Evolutionary conservation across 148 eudicot species (phyloP).

Genomic region (Rhododendron griersonianum): DNA sequence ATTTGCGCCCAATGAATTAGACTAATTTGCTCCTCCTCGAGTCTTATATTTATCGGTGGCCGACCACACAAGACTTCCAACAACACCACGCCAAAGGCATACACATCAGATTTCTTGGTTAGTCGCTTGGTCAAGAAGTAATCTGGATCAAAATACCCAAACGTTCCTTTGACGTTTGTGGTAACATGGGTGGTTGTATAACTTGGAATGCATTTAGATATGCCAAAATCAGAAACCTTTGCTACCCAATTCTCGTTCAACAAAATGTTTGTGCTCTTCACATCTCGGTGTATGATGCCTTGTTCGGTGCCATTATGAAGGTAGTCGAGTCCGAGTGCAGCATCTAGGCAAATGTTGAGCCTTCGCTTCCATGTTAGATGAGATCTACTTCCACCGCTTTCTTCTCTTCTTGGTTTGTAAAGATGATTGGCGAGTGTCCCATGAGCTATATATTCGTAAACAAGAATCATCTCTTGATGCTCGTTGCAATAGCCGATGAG

Average conservation of each 20-base stretch:
- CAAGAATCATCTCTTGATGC: not conserved
- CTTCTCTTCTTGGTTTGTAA: not conserved
- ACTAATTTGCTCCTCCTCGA: not conserved
- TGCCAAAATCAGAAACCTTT: too few species aligned
- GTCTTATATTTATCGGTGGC: not conserved
- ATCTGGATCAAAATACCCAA: not conserved
- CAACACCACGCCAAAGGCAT: not conserved
- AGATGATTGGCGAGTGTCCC: not conserved
- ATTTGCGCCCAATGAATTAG: too few species aligned
- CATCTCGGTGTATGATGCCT: not conserved
- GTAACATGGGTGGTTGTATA: not conserved
- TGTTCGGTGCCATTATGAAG: not conserved
- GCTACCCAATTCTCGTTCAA: not conserved
- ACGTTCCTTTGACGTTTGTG: not conserved
- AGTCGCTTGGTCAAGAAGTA: not conserved
- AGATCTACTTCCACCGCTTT: not conserved
- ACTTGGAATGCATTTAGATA: too few species aligned
- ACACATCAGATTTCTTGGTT: slow-evolving; percentile 5
- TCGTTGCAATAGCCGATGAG: not conserved
- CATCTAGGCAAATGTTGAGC: not conserved
- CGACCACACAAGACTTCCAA: slow-evolving; percentile 3
- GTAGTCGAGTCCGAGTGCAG: not conserved
- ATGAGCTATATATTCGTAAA: too few species aligned
- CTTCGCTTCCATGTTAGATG: not conserved
- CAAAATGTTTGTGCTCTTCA: not conserved